Conservation (phyloP, 345 rosid genomes). For the Citrus hindsii region DNA sequence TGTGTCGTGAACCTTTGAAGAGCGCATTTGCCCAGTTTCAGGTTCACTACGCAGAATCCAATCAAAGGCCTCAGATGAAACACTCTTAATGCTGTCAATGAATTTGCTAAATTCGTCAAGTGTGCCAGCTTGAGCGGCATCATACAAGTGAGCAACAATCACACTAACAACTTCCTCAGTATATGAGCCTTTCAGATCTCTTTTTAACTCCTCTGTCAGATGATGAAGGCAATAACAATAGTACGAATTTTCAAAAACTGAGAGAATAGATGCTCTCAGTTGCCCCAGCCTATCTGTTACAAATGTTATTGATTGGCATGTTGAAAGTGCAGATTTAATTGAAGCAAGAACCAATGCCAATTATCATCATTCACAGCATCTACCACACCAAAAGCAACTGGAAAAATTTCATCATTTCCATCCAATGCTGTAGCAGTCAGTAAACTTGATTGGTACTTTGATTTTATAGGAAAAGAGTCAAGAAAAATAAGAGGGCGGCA, state of each 20-base stretch:
- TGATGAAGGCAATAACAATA: constrained; percentile 42
- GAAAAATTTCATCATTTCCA: constrained; percentile 51
- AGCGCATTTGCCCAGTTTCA: constrained; percentile 51
- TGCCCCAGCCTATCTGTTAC: constrained; percentile 46
- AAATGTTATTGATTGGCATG: constrained; percentile 39
- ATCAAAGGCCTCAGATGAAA: constrained; percentile 49
- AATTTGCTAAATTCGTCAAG: constrained; percentile 34
- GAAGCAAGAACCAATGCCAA: constrained; percentile 64
- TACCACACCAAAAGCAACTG: constrained; percentile 52
- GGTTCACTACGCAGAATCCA: constrained; percentile 53
- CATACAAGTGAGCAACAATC: constrained; percentile 22
- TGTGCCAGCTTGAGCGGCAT: constrained; percentile 46
- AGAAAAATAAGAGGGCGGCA: constrained; percentile 62
- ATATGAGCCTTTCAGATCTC: constrained; percentile 22
- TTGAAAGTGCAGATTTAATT: constrained; percentile 42
- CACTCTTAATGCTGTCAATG: constrained; percentile 38
- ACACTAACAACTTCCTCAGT: constrained; percentile 31
- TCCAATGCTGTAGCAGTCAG: constrained; percentile 55
- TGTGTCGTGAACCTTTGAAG: constrained; percentile 47
- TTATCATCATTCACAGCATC: constrained; percentile 48
- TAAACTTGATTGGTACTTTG: constrained; percentile 39
- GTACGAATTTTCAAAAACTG: constrained; percentile 43
- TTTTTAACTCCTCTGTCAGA: constrained; percentile 32
- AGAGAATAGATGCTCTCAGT: constrained; percentile 25
- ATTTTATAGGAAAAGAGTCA: constrained; percentile 37